Percentiles rank a stretch among this genome's conserved stretches.
Evolutionary conservation across 371 early-diverging fungal species (phyloP).

Genomic region (Rhizopus stolonifer): DNA sequence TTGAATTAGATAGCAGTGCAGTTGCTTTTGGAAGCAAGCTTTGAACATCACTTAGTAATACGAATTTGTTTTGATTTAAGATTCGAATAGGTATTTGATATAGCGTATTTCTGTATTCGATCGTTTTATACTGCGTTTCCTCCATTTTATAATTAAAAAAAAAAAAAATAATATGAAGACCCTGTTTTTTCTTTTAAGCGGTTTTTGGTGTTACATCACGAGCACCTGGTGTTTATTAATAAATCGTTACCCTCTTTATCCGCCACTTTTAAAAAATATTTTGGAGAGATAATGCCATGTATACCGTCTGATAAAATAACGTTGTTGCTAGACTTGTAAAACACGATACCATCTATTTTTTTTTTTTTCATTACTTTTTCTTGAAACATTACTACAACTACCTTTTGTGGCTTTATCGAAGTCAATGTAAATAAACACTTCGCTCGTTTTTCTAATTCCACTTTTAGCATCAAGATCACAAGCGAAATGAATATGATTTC

Average conservation of each 20-base stretch:
- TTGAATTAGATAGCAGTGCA: slow-evolving; percentile 33
- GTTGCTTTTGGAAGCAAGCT: slow-evolving; percentile 39
- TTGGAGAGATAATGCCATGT: slow-evolving; percentile 58
- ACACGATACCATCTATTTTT: slow-evolving; percentile 67
- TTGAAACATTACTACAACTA: slow-evolving; percentile 10
- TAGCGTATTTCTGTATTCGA: slow-evolving; percentile 33
- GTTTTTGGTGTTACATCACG: neutral
- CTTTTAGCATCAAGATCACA: slow-evolving; percentile 69
- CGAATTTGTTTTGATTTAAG: slow-evolving; percentile 25
- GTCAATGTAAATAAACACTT: slow-evolving; percentile 78
- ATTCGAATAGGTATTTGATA: slow-evolving; percentile 41
- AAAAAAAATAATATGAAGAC: slow-evolving; percentile 2
- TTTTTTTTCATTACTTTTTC: slow-evolving; percentile 31
- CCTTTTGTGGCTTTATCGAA: slow-evolving; percentile 63
- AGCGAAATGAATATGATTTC: slow-evolving; percentile 91
- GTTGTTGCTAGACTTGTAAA: slow-evolving; percentile 72
- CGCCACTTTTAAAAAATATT: slow-evolving; percentile 65
- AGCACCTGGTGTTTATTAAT: neutral
- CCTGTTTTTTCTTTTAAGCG: neutral
- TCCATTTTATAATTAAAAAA: slow-evolving; percentile 6
- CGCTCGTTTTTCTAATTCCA: slow-evolving; percentile 64
- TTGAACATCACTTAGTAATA: slow-evolving; percentile 42
- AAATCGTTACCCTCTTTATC: slow-evolving; percentile 24
- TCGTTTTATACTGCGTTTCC: slow-evolving; percentile 17
- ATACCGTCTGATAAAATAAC: slow-evolving; percentile 77